These are phyloP conservation scores for Blastosporella zonata DNA, from an alignment of 1,284 basidiomycete genomes.

Conservation along the genomic window DNA sequence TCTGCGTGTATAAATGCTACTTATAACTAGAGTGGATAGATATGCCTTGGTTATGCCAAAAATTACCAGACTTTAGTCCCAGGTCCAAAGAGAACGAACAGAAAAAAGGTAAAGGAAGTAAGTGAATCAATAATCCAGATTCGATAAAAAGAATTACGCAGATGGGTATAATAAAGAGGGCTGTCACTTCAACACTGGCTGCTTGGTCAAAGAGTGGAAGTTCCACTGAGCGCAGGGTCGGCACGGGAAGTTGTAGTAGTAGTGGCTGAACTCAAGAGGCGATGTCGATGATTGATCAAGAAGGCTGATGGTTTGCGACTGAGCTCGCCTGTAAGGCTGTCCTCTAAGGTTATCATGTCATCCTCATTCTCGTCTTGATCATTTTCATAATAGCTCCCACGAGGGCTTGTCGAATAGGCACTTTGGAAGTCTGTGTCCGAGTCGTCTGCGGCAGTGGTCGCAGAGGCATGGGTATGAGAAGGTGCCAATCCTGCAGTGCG, in stretches of 20 bases:
- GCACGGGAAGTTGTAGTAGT: constrained; percentile 28
- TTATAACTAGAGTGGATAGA: constrained; percentile 1
- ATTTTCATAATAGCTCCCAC: constrained; percentile 51
- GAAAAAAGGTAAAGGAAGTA: background rate
- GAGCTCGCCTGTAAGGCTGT: constrained; percentile 22
- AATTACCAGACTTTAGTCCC: too few species aligned
- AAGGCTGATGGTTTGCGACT: constrained; percentile 20
- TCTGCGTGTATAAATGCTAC: background rate
- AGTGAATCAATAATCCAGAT: background rate
- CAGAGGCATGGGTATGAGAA: constrained; percentile 34
- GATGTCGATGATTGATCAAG: constrained; percentile 33
- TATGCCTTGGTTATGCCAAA: too few species aligned
- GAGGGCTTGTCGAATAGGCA: constrained; percentile 72
- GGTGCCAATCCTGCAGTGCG: constrained; percentile 35
- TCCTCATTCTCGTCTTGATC: constrained; percentile 18
- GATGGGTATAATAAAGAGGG: background rate
- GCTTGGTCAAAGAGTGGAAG: constrained; percentile 21
- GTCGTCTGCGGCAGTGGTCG: constrained; percentile 57
- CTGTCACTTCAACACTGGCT: background rate
- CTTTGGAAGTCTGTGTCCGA: constrained; percentile 84
- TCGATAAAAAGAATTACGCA: background rate
- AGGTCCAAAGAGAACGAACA: too few species aligned
- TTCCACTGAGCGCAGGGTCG: constrained; percentile 37
- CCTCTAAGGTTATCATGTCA: constrained; percentile 10
- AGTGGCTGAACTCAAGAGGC: constrained; percentile 46